A percentile compares a stretch with the other conserved stretches of the same genome.
phyloP scores from a whole-genome alignment of 2,329 filamentous ascomycete genomes.

The Fusarium verrucosum region DNA sequence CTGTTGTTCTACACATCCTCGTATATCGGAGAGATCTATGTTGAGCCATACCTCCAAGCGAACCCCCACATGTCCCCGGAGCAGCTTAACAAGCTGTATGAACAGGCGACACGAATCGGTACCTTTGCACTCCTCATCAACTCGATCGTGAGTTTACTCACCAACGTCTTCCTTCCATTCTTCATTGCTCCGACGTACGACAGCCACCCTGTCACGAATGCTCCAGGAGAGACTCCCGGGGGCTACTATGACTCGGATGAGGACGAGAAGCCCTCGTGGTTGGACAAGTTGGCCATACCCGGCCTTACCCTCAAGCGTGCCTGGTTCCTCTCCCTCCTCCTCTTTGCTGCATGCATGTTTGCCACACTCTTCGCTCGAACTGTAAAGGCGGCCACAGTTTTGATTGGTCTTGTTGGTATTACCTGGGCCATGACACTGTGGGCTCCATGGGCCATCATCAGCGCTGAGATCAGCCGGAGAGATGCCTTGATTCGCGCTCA shows the following conservation, averaged over 20 bases:
- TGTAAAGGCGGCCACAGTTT: constrained; percentile 75
- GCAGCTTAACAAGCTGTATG: constrained; percentile 83
- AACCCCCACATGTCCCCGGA: constrained; percentile 80
- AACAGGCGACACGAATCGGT: constrained; percentile 84
- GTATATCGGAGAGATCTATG: constrained; percentile 92
- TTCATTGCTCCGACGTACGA: constrained; percentile 85
- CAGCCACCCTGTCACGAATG: constrained; percentile 49
- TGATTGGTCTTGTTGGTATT: constrained; percentile 85
- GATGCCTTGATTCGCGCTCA: constrained; percentile 66
- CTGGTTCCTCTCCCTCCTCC: constrained; percentile 86
- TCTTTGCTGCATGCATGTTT: constrained; percentile 85
- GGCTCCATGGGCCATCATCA: constrained; percentile 96
- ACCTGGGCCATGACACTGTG: constrained; percentile 94
- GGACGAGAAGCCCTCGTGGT: constrained; percentile 52
- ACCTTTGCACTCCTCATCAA: constrained; percentile 91
- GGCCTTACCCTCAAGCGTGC: constrained; percentile 87
- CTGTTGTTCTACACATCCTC: constrained; percentile 96
- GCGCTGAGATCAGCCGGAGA: constrained; percentile 86
- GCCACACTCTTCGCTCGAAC: constrained; percentile 81
- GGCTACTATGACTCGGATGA: constrained; percentile 46
- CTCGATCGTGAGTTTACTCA: constrained; percentile 81
- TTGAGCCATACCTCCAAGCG: constrained; percentile 78
- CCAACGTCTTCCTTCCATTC: constrained; percentile 86
- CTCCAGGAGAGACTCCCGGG: constrained; percentile 46
- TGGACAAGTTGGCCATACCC: constrained; percentile 76